A percentile compares a stretch with the other conserved stretches of the same genome.
Conservation (phyloP, 495 filamentous ascomycete species). For the Talaromyces wortmannii region DNA sequence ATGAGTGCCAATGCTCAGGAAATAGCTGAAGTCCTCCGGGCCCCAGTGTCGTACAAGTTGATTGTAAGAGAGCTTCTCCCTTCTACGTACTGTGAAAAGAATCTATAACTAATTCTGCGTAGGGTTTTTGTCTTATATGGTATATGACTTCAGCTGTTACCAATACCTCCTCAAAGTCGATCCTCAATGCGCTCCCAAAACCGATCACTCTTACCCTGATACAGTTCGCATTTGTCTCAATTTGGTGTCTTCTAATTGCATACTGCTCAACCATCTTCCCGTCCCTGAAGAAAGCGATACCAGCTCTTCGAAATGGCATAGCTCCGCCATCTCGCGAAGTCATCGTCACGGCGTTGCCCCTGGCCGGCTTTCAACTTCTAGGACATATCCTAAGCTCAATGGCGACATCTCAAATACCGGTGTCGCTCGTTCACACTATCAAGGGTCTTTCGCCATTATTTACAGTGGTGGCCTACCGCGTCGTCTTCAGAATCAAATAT, state of each 20-base stretch:
- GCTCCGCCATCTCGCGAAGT: conserved; percentile 76
- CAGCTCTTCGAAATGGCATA: conserved; percentile 76
- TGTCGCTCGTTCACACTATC: conserved; percentile 96
- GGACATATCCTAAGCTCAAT: conserved; percentile 92
- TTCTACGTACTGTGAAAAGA: not conserved
- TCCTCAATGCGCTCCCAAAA: conserved; percentile 86
- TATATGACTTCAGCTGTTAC: conserved; percentile 91
- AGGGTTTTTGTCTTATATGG: conserved; percentile 83
- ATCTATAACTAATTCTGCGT: not conserved
- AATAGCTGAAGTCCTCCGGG: conserved; percentile 81
- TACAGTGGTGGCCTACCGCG: conserved; percentile 87
- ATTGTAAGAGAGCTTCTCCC: conserved; percentile 53
- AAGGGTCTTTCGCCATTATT: conserved; percentile 98
- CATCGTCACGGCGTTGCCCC: conserved; percentile 77
- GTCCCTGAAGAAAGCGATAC: conserved; percentile 55
- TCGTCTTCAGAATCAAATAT: conserved; percentile 84
- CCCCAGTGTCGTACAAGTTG: conserved; percentile 80
- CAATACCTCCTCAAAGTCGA: conserved; percentile 96
- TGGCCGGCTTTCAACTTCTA: conserved; percentile 87
- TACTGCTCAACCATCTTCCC: conserved; percentile 67
- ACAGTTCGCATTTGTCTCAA: conserved; percentile 90
- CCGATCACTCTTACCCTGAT: conserved; percentile 90
- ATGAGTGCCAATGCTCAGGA: conserved; percentile 91
- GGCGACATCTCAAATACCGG: conserved; percentile 88
- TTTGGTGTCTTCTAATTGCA: conserved; percentile 76